Evolutionary conservation across 2,329 filamentous ascomycete species (phyloP).

Genomic region (Colletotrichum siamense): DNA sequence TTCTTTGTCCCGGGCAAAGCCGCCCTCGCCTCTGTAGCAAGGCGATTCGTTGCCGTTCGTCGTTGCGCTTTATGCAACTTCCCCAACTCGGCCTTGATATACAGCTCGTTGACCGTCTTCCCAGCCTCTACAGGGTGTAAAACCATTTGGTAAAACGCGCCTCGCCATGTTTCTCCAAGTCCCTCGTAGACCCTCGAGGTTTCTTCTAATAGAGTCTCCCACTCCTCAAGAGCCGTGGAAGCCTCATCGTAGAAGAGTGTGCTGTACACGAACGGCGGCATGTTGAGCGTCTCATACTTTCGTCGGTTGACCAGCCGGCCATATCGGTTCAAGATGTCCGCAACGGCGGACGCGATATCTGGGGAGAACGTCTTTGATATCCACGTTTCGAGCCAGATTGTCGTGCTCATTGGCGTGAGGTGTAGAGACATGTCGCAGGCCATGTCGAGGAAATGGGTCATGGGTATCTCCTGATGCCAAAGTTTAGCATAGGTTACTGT

Average conservation of each 20-base stretch:
- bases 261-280: background rate
- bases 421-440: constrained; percentile 53
- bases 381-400: constrained; percentile 51
- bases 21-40: constrained; percentile 43
- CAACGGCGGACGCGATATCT: constrained; percentile 35
- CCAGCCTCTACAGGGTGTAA: background rate
- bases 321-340: background rate
- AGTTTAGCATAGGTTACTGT: constrained; percentile 1
- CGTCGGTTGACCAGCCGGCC: background rate
- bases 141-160: background rate
- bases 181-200: background rate
- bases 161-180: background rate
- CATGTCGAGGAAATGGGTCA: constrained; percentile 59
- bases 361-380: constrained; percentile 50
- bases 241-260: background rate
- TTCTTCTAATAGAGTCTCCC: background rate
- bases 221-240: background rate
- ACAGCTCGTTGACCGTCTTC: background rate
- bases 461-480: constrained; percentile 41
- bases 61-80: background rate
- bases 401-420: constrained; percentile 40
- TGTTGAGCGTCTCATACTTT: background rate
- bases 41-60: background rate
- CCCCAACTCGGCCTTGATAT: background rate
- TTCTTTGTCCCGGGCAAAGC: constrained; percentile 49